Percentiles rank a stretch among this genome's conserved stretches.
These are phyloP conservation scores for Calonectria multiphialidica DNA, from an alignment of 2,329 filamentous ascomycete genomes.

Conservation along the genomic window DNA sequence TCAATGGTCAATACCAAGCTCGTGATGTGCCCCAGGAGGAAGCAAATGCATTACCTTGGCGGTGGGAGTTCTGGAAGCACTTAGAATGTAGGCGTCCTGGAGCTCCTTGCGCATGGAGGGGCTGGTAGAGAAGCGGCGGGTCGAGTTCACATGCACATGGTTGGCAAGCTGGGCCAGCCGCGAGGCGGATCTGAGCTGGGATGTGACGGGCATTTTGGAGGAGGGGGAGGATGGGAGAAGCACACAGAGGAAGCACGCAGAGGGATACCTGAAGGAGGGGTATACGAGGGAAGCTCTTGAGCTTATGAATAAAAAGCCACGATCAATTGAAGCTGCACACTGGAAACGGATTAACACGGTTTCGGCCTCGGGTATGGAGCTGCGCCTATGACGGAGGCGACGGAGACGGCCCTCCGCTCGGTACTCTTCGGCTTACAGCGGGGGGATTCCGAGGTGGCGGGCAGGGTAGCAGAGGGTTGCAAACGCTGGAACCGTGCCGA, in stretches of 20 bases:
- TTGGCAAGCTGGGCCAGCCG: conserved; percentile 51
- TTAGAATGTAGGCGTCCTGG: conserved; percentile 93
- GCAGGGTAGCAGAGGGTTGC: conserved; percentile 11
- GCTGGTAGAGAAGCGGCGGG: conserved; percentile 61
- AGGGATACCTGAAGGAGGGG: too few species aligned
- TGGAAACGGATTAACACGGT: not conserved
- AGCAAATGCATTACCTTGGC: conserved; percentile 73
- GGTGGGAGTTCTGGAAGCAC: conserved; percentile 89
- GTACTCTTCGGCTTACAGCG: conserved; percentile 54
- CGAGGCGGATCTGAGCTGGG: conserved; percentile 51
- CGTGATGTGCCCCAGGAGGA: not conserved
- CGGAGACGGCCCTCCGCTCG: conserved; percentile 41
- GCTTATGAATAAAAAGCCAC: not conserved
- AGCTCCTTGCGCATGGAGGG: conserved; percentile 72
- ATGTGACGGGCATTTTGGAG: conserved; percentile 32
- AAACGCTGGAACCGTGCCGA: conserved; percentile 33
- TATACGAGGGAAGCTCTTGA: not conserved
- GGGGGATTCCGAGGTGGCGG: conserved; percentile 44
- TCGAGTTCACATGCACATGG: conserved; percentile 55
- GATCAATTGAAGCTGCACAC: not conserved
- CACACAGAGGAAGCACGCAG: conserved; percentile 20
- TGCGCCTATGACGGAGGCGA: conserved; percentile 12
- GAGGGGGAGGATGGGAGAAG: not conserved
- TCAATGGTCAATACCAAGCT: conserved; percentile 2
- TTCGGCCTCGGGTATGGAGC: conserved; percentile 38